Evolutionary conservation across 2,329 filamentous ascomycete genomes (phyloP), one percentile per base, ranked within the genome.

Genomic region (Hypoxylon sp.): DNA sequence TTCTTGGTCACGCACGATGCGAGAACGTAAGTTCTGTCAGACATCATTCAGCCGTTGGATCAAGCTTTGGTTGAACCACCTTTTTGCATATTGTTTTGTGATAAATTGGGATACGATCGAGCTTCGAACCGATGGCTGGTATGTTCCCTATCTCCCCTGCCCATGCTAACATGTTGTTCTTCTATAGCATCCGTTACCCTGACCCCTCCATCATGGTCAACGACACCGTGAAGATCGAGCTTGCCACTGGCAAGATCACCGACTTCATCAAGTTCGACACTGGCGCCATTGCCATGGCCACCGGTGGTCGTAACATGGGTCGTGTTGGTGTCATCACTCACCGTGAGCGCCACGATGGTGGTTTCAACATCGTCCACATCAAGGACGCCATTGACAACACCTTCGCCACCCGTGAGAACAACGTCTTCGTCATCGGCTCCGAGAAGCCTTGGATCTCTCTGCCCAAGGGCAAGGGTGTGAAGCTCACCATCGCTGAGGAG

Each of bases 1-100:
- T 99, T 96, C 92, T 97, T 97, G 91, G 94, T 99, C 90, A 99
- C 94, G 92, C 94, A 99, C 90, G 94, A 99, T 94, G 94, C 94
- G 82, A 89, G 94, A 91, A 99, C 94, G 93, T 99, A 84, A 96
- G 93, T 97, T 89, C 85, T 88, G 81, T 86, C 81, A 84, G 81
- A 89, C 89, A 91, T 97, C 92, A 94, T 92, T 97, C 93, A 97
- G 93, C 88, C 93, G 93, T 97, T 97, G 93, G 91, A 93, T 90
- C 91, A 95, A 94, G 90, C 84, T 96, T 94, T 96, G 91, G 91
- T 82, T 74, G 79, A 82, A 80, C 77, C 66, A 69, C 66, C 65
- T 64, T 66, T 63, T 57, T 65, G 34, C 64, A 41, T 44, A 36
- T 60, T 69, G 60, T 63, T 37, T 60, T 69, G 60, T 63, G 51